Base-by-base conservation (phyloP, 2,329 filamentous ascomycete species). In the Lasiodiplodia citricola region DNA sequence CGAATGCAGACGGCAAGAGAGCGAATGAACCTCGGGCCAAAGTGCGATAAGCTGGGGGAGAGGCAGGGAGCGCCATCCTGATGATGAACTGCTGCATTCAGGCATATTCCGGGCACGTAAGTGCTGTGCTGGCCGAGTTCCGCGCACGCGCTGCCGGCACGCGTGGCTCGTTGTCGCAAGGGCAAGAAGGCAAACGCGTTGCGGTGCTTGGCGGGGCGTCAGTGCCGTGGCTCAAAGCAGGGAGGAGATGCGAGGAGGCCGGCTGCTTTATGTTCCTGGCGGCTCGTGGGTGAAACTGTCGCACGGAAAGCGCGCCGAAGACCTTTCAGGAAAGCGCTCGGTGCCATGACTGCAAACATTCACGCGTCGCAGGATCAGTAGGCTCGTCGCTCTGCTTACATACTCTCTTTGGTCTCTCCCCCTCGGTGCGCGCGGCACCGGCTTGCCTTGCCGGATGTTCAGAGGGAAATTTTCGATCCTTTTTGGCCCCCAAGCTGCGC, bases 341-440 rank as follows among this genome's bases (percentile, higher is more conserved):
- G 35, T 58, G 14, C n/a, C 35, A 44, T 35, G 25, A 23, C 35
- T 28, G 35, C 23, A 25, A 35, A 23, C 57, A 16, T 41, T 38
- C 57, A 62, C 57, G 57, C 57, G 38, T 62, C 16, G 60, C 37
- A 64, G 60, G 60, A 64, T 64, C 60, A 64, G 11, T 64, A 64
- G 60, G 60, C 60, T 63, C 44, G 4, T 35, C 57, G 31, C 35
- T 11, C 18, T 58, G 55, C 35, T 3, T 41, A 14, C 25, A n/a
- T 54, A 37, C 35, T 37, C 16, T 18, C 18, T 16, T 56, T 31
- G 28, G 28, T 28, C 28, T 28, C 28, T 28, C 28, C 28, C 28
- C 28, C 28, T 28, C 28, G 28, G 28, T 28, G 28, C 54, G n/a
- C 25, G 16, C 58, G 38, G 44, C 8, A 11, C 25, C 41, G 58